Base-by-base conservation (phyloP, 73 alveolate species). In the Halteria grandinella region DNA sequence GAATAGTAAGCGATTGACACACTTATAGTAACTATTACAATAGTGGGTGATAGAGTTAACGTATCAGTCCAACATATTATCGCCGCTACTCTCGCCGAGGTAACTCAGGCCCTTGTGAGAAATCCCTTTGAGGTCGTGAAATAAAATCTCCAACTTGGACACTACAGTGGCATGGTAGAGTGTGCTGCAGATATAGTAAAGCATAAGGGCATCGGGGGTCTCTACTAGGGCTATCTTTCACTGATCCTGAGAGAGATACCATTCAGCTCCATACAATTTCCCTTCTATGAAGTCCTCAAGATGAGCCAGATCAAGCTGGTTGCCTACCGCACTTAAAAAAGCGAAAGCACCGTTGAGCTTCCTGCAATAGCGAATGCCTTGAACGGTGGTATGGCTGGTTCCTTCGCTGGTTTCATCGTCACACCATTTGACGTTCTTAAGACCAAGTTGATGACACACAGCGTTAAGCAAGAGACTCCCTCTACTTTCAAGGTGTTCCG, bases 211-310 rank as follows among this genome's bases (percentile, higher is more conserved):
- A 20, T 90, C 0, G 63, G 80, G 24, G 94, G 91, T 18, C 86
- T 90, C 50, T 90, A 90, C 60, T 57, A 77, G 11, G 97, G 97
- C 57, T 86, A 86, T 58, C 70, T 69, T 29, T 66, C 94, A 11
- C 69, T 86, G 54, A 78, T 91, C 0, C 17, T 75, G 88, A 82
- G 95, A 71, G 97, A 91, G 49, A 83, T 91, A 15, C 97, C 97
- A 24, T 91, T 87, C 75, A 69, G 91, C 29, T 76, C 83, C 21
- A 84, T 91, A 25, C 80, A 91, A 69, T 87, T 87, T 57, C 95
- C 97, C 4, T 70, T 91, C 41, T 91, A 87, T 79, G 97, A 91
- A 55, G 53, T 75, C 41, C 62, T 80, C 8, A 87, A 76, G 50
- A 41, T 83, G 55, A 51, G 10, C 41, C 55, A 82, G 82, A 55